Base-by-base conservation (phyloP, 2,329 filamentous ascomycete species). In the Monosporascus sp. region DNA sequence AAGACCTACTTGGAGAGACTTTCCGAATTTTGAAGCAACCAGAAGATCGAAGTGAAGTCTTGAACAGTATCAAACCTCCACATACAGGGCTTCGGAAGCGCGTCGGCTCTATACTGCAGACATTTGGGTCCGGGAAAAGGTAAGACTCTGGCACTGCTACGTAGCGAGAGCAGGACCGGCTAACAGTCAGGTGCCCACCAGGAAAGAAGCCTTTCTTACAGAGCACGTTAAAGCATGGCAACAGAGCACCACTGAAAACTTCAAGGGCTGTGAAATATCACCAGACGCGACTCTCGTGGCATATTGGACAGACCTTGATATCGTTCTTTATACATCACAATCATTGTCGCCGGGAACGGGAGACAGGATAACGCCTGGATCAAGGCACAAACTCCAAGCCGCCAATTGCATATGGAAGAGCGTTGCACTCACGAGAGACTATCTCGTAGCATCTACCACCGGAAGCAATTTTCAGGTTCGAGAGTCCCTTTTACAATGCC, bases 231-330 rank as follows among this genome's bases (percentile, higher is more conserved):
- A 57, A n/a, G 49, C 44, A 20, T 62, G 56, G 58, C 50, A 52
- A 22, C 39, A 61, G 35, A 55, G 51, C 20, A 35, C 47, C 41
- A 48, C 51, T 31, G 52, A 61, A 17, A 57, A 55, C 15, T 63
- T 63, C 53, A 67, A 66, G 48, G 63, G 61, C 20, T 65, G 63
- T 25, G 59, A 54, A 8, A 64, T 67, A 27, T 65, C 65, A 2
- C 64, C 63, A 3, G 57, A 60, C 38, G 65, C 59, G 14, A 58
- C 54, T 22, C 52, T 61, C 5, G 52, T 66, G 37, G 65, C 59
- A 1, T 68, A 65, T 47, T 68, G 65, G 62, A 66, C 58, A 3
- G 63, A 67, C 35, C 50, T 37, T 39, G 63, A 61, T 37, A 63
- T 68, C 35, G 56, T 52, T 24, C 52, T 67, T 6, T 68, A 62